A percentile compares a stretch with the other conserved stretches of the same genome.
phyloP scores from a whole-genome alignment of 345 rosid genomes.

The Boechera divaricarpa region DNA sequence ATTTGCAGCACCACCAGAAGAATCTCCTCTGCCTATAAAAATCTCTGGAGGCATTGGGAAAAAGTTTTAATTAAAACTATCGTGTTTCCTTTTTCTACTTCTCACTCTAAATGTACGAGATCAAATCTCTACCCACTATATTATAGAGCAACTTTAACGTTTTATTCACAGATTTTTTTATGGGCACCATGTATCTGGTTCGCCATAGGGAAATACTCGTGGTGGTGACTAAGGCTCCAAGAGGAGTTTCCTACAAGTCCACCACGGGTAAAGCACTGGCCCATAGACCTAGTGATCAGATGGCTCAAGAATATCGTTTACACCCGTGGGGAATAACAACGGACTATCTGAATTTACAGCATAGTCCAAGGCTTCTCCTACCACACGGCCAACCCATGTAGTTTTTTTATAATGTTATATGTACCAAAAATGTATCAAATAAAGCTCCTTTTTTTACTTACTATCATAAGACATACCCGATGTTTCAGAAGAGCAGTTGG shows the following conservation, averaged over 20 bases:
- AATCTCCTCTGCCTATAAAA: constrained; percentile 85
- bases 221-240: constrained; percentile 23
- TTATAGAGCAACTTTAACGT: neutral
- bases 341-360: constrained; percentile 14
- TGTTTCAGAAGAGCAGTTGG: constrained; percentile 86
- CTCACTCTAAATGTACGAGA: constrained; percentile 18
- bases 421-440: neutral
- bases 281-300: constrained; percentile 14
- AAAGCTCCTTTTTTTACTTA: neutral
- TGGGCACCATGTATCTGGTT: constrained; percentile 8
- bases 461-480: constrained; percentile 53
- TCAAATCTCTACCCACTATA: constrained; percentile 27
- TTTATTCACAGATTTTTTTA: neutral
- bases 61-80: constrained; percentile 15
- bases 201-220: constrained; percentile 13
- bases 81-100: constrained; percentile 7
- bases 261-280: constrained; percentile 24
- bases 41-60: constrained; percentile 59
- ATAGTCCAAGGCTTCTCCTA: constrained; percentile 24
- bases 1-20: constrained; percentile 89
- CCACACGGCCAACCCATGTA: constrained; percentile 11
- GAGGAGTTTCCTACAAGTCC: constrained; percentile 30
- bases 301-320: constrained; percentile 3
- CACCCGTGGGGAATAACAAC: constrained; percentile 10
- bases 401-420: neutral